These are phyloP conservation scores for Crithidia acanthocephali DNA, from an alignment of 208 protist genomes.

Conservation along the genomic window DNA sequence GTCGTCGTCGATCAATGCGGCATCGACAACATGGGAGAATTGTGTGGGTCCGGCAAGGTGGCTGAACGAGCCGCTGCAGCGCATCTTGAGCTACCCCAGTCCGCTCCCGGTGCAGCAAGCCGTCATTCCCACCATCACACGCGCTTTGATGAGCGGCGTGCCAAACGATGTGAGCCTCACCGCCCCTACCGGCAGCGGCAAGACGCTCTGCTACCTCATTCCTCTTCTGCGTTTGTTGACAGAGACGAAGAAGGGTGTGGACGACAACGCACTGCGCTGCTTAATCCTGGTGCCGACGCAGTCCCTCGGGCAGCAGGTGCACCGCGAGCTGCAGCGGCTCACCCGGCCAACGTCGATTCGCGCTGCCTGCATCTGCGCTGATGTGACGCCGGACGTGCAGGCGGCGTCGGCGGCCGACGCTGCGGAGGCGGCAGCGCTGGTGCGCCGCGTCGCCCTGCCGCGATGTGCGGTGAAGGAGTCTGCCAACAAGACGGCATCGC, in stretches of 20 bases:
- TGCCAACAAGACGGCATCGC: not conserved
- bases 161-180: slow-evolving; percentile 91
- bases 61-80: slow-evolving; percentile 61
- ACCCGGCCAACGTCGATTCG: slow-evolving; percentile 71
- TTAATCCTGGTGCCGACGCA: slow-evolving; percentile 87
- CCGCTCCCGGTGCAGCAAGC: slow-evolving; percentile 86
- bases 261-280: slow-evolving; percentile 70
- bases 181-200: slow-evolving; percentile 90
- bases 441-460: slow-evolving; percentile 46
- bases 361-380: slow-evolving; percentile 63
- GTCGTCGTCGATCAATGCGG: too few relatives aligned
- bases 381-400: slow-evolving; percentile 13
- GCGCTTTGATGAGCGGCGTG: slow-evolving; percentile 69
- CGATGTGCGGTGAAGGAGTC: not conserved
- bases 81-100: slow-evolving; percentile 54
- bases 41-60: slow-evolving; percentile 41
- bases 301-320: slow-evolving; percentile 83
- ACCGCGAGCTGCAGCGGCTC: slow-evolving; percentile 64
- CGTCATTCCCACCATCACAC: slow-evolving; percentile 72
- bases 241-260: slow-evolving; percentile 50
- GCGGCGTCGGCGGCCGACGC: slow-evolving; percentile 4
- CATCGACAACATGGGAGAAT: slow-evolving; percentile 26
- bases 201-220: slow-evolving; percentile 90
- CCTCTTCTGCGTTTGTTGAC: slow-evolving; percentile 75
- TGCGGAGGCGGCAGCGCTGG: slow-evolving; percentile 56